Evolutionary conservation across 129 eudicot genomes (phyloP).

Genomic region (Dittrichia graveolens): DNA sequence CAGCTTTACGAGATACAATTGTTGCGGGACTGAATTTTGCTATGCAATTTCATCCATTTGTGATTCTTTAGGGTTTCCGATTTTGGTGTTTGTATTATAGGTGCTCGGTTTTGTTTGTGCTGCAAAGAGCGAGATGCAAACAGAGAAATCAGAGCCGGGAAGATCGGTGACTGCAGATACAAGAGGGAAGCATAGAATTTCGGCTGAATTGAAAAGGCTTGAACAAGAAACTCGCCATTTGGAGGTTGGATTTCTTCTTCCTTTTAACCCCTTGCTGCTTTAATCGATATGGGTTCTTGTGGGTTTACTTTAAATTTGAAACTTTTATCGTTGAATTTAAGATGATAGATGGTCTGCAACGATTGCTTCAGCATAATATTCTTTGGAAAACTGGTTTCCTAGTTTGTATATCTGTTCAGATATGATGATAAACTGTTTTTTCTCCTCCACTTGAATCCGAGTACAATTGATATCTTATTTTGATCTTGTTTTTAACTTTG

Average conservation of each 20-base stretch:
- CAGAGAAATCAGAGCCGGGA: conserved; percentile 43
- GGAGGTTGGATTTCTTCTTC: conserved; percentile 52
- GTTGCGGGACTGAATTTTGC: conserved; percentile 18
- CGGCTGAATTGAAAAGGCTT: conserved; percentile 80
- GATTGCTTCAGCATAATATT: neutral
- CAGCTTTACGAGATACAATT: neutral
- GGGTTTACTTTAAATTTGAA: conserved; percentile 23
- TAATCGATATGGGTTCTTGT: too few species aligned
- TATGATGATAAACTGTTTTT: neutral
- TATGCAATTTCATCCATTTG: conserved; percentile 20
- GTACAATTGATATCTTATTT: neutral
- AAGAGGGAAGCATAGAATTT: conserved; percentile 77
- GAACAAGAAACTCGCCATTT: conserved; percentile 80
- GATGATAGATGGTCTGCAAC: conserved; percentile 13
- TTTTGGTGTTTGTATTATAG: conserved; percentile 18
- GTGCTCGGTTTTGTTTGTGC: neutral
- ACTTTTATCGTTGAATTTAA: neutral
- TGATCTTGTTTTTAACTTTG: neutral
- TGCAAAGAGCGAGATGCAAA: conserved; percentile 43
- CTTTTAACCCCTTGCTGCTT: neutral
- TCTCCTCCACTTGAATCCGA: neutral
- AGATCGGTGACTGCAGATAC: conserved; percentile 56
- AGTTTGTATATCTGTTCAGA: conserved; percentile 3
- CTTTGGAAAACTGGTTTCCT: conserved; percentile 4
- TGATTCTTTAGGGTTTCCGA: conserved; percentile 33